These are phyloP conservation scores for Plasmodium malariae DNA, from an alignment of 169 alveolate species.

Conservation along the genomic window DNA sequence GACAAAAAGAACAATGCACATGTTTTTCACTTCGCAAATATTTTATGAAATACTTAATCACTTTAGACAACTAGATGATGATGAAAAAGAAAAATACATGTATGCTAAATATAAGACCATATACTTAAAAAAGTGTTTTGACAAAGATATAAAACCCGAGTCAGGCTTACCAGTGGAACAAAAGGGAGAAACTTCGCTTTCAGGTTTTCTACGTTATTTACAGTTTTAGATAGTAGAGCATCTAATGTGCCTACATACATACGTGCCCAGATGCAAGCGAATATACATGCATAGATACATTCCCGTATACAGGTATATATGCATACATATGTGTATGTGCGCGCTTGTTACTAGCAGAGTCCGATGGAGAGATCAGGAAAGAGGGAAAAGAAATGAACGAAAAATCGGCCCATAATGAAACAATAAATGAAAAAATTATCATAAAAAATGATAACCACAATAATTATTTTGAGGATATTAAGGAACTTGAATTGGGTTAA, in stretches of 20 bases:
- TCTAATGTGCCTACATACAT: neutral
- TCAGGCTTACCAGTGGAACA: slow-evolving; percentile 34
- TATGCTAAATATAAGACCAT: slow-evolving; percentile 77
- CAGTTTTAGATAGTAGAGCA: neutral
- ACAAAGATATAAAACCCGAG: slow-evolving; percentile 51
- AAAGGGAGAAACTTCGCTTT: slow-evolving; percentile 1
- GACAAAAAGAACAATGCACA: slow-evolving; percentile 64
- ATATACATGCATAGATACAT: neutral
- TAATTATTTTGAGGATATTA: too few species aligned
- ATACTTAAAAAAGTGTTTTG: slow-evolving; percentile 71
- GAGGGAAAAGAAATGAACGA: too few species aligned
- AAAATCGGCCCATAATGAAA: too few species aligned
- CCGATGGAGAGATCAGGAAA: neutral
- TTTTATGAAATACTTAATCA: slow-evolving; percentile 77
- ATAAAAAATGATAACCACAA: too few species aligned
- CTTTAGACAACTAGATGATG: slow-evolving; percentile 39
- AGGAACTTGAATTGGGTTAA: too few species aligned
- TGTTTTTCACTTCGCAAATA: slow-evolving; percentile 74
- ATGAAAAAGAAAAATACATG: slow-evolving; percentile 62
- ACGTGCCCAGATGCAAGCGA: neutral
- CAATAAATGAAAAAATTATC: too few species aligned
- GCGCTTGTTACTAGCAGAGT: neutral
- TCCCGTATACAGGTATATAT: neutral
- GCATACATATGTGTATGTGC: neutral
- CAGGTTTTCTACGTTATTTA: slow-evolving; percentile 14